These are phyloP conservation scores for Suillus ampliporus DNA, from an alignment of 768 basidiomycete species.

Conservation along the genomic window DNA sequence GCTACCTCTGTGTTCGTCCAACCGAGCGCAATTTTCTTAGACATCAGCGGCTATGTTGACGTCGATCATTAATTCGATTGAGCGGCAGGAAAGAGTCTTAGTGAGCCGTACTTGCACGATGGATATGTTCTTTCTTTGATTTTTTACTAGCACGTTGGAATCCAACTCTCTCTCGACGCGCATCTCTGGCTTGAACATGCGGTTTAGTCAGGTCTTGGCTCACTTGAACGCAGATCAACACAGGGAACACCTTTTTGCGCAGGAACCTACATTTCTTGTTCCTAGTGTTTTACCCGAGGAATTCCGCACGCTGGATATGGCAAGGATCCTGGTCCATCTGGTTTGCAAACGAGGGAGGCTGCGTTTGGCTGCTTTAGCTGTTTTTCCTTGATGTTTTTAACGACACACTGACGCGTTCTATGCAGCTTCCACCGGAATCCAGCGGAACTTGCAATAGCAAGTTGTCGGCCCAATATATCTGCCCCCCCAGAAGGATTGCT, in stretches of 20 bases:
- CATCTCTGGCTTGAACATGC: slow-evolving; percentile 39
- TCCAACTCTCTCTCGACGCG: slow-evolving; percentile 36
- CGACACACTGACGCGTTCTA: not conserved
- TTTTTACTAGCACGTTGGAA: too few species aligned
- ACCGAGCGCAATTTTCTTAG: slow-evolving; percentile 55
- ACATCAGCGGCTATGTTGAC: slow-evolving; percentile 43
- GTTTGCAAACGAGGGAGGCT: too few species aligned
- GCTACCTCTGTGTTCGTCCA: too few species aligned
- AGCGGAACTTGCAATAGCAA: slow-evolving; percentile 18
- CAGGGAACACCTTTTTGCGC: slow-evolving; percentile 28
- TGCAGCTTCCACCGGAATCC: slow-evolving; percentile 11
- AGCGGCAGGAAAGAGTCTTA: slow-evolving; percentile 37
- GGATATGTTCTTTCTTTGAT: slow-evolving; percentile 18
- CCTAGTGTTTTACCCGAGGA: too few species aligned
- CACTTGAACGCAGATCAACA: slow-evolving; percentile 23
- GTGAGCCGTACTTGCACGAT: slow-evolving; percentile 22
- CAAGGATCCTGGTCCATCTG: too few species aligned
- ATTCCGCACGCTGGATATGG: too few species aligned
- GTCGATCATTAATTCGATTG: slow-evolving; percentile 36
- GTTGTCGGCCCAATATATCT: slow-evolving; percentile 31
- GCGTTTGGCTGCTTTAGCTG: too few species aligned
- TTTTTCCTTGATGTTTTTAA: not conserved
- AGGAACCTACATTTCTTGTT: slow-evolving; percentile 43
- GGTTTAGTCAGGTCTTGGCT: slow-evolving; percentile 36
- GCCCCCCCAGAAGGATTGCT: slow-evolving; percentile 22